A percentile compares a stretch with the other conserved stretches of the same genome.
phyloP scores from a whole-genome alignment of 352 stramenopile genomes.

The Sclerospora graminicola region DNA sequence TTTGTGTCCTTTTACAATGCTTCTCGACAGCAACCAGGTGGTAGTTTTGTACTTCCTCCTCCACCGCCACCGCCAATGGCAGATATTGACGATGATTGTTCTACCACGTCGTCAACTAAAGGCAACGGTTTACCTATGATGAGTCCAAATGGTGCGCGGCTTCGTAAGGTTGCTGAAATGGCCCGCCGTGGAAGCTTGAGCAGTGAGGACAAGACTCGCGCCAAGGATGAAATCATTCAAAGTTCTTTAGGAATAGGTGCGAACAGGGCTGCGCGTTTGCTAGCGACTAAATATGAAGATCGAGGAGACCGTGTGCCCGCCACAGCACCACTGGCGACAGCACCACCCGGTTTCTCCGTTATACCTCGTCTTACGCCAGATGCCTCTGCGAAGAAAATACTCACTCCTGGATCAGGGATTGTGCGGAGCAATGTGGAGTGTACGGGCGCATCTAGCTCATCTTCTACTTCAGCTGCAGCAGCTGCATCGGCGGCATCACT shows the following conservation, averaged over 20 bases:
- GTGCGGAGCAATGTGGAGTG: conserved; percentile 25
- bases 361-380: conserved; percentile 45
- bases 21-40: conserved; percentile 22
- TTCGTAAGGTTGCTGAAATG: conserved; percentile 73
- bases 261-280: conserved; percentile 45
- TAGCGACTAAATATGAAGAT: conserved; percentile 44
- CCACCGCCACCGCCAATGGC: conserved; percentile 56
- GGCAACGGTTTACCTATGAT: conserved; percentile 60
- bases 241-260: conserved; percentile 68
- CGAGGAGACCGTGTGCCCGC: conserved; percentile 21
- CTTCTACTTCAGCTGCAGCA: conserved; percentile 9
- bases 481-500: conserved; percentile 20
- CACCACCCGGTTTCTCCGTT: conserved; percentile 40
- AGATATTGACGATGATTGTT: conserved; percentile 57
- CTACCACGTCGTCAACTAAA: conserved; percentile 43
- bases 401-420: conserved; percentile 40
- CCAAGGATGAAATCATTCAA: conserved; percentile 84
- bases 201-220: conserved; percentile 74
- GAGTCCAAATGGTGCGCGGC: conserved; percentile 63
- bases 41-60: conserved; percentile 39
- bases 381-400: conserved; percentile 36
- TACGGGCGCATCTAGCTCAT: conserved; percentile 10
- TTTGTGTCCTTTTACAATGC: conserved; percentile 80
- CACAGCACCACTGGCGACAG: conserved; percentile 14
- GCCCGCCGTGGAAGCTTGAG: conserved; percentile 68